Evolutionary conservation across 1,284 basidiomycete genomes (phyloP).

Genomic region (Sanguinoderma infundibulare): DNA sequence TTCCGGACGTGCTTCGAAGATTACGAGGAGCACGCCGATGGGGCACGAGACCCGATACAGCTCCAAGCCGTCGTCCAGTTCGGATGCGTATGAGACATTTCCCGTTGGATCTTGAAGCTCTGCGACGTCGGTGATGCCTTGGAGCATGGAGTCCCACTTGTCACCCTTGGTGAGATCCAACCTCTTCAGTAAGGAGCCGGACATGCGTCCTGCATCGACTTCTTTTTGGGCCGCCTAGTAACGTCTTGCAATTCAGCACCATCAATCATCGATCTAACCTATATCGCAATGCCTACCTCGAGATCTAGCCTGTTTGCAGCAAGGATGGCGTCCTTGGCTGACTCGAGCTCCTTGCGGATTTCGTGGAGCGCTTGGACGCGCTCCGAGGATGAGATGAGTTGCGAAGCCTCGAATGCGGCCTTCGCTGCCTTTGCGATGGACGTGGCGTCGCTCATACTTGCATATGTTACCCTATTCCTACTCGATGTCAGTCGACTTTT

Average conservation of each 20-base stretch:
- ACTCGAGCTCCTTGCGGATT: slow-evolving; percentile 71
- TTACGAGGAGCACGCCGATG: slow-evolving; percentile 95
- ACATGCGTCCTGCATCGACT: slow-evolving; percentile 85
- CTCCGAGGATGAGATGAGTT: slow-evolving; percentile 72
- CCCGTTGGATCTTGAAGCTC: slow-evolving; percentile 88
- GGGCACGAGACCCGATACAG: slow-evolving; percentile 96
- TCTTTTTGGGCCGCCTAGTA: slow-evolving; percentile 81
- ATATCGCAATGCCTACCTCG: slow-evolving; percentile 49
- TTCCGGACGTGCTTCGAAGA: slow-evolving; percentile 98
- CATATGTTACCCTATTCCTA: neutral
- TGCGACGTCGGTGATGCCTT: slow-evolving; percentile 90
- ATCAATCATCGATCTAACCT: neutral
- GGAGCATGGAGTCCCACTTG: slow-evolving; percentile 95
- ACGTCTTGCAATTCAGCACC: neutral
- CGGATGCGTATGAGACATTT: slow-evolving; percentile 84
- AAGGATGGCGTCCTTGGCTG: slow-evolving; percentile 70
- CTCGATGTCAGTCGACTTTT: neutral
- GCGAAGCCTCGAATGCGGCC: slow-evolving; percentile 83
- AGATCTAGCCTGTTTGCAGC: slow-evolving; percentile 84
- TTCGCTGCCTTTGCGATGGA: slow-evolving; percentile 79
- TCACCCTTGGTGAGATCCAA: slow-evolving; percentile 85
- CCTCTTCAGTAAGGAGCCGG: slow-evolving; percentile 80
- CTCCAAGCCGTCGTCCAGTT: slow-evolving; percentile 87
- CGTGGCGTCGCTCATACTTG: slow-evolving; percentile 20
- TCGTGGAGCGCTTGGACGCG: slow-evolving; percentile 74